Evolutionary conservation across 208 protist genomes (phyloP), one percentile per base, ranked within the genome.

Genomic region (Trypanosoma cruzi): DNA sequence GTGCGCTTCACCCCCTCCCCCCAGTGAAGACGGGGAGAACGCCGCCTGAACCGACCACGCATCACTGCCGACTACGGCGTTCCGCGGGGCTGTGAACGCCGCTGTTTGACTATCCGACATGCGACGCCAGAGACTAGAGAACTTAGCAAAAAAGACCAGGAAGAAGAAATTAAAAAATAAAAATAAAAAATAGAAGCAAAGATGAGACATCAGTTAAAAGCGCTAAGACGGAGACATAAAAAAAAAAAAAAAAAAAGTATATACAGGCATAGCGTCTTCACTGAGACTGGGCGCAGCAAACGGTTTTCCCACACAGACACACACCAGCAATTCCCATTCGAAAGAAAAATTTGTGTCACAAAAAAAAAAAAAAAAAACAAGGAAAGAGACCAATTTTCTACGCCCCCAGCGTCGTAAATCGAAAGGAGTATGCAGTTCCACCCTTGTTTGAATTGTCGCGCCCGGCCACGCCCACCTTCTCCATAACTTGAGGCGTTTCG

Each of bases 381-480:
- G n/a, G 46, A 24, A 32, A 57, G 44, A 49, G 60, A 49, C 56
- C 48, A 4, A 22, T 56, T 24, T n/a, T 36, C 55, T 73, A 73
- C 50, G 40, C 24, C 10, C 40, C 49, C 59, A 73, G 34, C 29
- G 68, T 73, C 20, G 68, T 73, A n/a, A 67, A 73, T 28, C 50
- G 53, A 0, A 73, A 36, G 3, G 60, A 68, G n/a, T 6, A 62
- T 42, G 18, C 50, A n/a, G 2, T n/a, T 49, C 49, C 34, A 24
- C 46, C 49, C 14, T 4, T 55, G 24, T 24, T 46, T 50, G 50
- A 62, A 7, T 20, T 50, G 22, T 55, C 42, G 26, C 26, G 53
- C 36, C 24, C 37, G 4, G 14, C 22, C 2, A 16, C 14, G 20
- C 18, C 42, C 34, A 42, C 7, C 3, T 36, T 31, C 42, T 58